Evolutionary conservation across 208 protist species (phyloP).

Genomic region (Acanthamoeba culbertsoni): DNA sequence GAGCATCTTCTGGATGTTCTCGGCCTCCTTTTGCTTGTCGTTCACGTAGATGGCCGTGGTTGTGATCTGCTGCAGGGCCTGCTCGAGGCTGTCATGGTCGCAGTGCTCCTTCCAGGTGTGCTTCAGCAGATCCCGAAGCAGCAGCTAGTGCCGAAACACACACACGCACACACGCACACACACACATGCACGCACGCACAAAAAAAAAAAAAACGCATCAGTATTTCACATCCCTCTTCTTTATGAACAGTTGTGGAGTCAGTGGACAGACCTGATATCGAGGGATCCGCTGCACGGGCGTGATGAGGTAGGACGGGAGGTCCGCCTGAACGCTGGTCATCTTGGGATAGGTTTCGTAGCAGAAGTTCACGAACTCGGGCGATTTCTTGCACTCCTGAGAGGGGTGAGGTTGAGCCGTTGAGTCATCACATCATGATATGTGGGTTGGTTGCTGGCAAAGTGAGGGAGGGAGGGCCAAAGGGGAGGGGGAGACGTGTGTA

Average conservation of each 20-base stretch:
- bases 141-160: no score
- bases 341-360: not conserved
- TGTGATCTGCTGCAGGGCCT: not conserved
- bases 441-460: no score
- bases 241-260: not conserved
- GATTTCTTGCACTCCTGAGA: conserved; percentile 13
- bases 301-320: conserved; percentile 19
- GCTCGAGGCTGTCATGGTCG: conserved; percentile 1
- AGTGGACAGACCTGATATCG: not conserved
- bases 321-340: not conserved
- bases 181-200: not conserved
- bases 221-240: no score
- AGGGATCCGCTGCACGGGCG: conserved; percentile 7
- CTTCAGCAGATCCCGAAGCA: not conserved
- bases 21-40: conserved; percentile 18
- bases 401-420: not conserved
- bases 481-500: not conserved
- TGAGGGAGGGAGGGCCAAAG: not conserved
- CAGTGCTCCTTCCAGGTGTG: conserved; percentile 28
- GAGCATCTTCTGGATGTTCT: conserved; percentile 41
- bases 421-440: not conserved
- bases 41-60: conserved; percentile 14
- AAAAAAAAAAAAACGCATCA: not conserved
- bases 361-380: not conserved
- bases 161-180: no score